A percentile compares a stretch with the other conserved stretches of the same genome.
phyloP scores from a whole-genome alignment of 1,284 basidiomycete species.

The Stygiomarasmius scandens region DNA sequence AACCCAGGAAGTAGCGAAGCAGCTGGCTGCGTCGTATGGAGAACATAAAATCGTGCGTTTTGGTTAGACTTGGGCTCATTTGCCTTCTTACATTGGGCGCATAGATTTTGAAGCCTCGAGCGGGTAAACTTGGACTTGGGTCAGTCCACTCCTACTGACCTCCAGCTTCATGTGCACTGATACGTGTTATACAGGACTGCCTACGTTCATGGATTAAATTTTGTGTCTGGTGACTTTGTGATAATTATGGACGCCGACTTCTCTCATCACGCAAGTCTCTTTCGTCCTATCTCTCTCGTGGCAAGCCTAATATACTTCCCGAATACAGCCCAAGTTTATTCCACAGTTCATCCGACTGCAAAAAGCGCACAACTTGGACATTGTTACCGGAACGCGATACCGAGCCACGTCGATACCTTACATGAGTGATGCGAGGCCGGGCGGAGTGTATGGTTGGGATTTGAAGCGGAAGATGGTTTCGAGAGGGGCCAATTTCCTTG shows the following conservation, averaged over 20 bases:
- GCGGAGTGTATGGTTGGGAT: constrained; percentile 90
- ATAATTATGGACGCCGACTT: constrained; percentile 98
- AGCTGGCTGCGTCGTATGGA: constrained; percentile 79
- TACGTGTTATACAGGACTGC: constrained; percentile 63
- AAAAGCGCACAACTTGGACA: constrained; percentile 80
- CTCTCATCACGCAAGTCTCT: constrained; percentile 80
- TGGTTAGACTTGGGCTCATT: background rate
- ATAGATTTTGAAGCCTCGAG: constrained; percentile 79
- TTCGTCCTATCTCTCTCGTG: background rate
- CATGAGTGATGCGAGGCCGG: constrained; percentile 56
- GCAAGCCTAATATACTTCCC: background rate
- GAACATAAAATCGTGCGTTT: constrained; percentile 77
- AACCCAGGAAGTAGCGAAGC: constrained; percentile 83
- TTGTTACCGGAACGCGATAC: constrained; percentile 93
- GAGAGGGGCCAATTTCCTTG: constrained; percentile 85
- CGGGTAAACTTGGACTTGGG: constrained; percentile 90
- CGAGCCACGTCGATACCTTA: constrained; percentile 57
- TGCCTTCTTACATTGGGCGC: background rate
- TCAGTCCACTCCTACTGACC: constrained; percentile 32
- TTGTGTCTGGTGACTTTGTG: constrained; percentile 89
- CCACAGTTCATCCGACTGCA: constrained; percentile 81
- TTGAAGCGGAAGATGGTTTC: constrained; percentile 85
- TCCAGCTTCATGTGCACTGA: constrained; percentile 8
- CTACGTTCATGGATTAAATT: constrained; percentile 89
- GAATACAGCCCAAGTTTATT: constrained; percentile 81